phyloP scores from a whole-genome alignment of 805 yeast species.

The Candida ovalis region DNA sequence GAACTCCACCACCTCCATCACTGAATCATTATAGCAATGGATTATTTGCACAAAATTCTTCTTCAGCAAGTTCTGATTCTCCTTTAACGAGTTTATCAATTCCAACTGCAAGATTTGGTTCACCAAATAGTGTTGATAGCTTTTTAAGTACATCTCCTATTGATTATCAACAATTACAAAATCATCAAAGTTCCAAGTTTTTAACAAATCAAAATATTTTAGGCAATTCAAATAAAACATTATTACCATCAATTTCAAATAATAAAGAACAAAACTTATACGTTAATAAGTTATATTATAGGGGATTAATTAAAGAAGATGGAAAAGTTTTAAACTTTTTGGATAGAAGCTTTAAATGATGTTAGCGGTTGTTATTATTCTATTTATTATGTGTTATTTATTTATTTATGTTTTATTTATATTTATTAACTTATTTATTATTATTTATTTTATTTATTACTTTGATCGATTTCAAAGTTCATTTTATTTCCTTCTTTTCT shows the following conservation, averaged over 20 bases:
- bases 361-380: constrained; percentile 15
- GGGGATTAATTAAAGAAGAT: constrained; percentile 11
- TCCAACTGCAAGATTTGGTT: not conserved
- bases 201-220: not conserved
- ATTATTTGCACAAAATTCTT: too few species aligned
- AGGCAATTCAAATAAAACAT: not conserved
- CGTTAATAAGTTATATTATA: constrained; percentile 1
- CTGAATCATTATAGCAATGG: not conserved
- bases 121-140: not conserved
- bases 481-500: not conserved
- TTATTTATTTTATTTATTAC: not conserved
- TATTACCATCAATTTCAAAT: not conserved
- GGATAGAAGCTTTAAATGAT: constrained; percentile 11
- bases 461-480: not conserved
- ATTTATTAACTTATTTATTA: not conserved
- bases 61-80: not conserved
- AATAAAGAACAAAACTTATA: not conserved
- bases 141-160: not conserved
- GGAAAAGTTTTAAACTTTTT: constrained; percentile 12
- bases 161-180: not conserved
- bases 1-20: not conserved
- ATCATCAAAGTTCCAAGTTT: not conserved
- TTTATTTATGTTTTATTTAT: not conserved
- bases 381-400: not conserved
- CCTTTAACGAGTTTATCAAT: too few species aligned